Percentiles rank a stretch among this genome's conserved stretches.
Conservation (phyloP, 345 rosid genomes). For the Euphorbia peplus region DNA sequence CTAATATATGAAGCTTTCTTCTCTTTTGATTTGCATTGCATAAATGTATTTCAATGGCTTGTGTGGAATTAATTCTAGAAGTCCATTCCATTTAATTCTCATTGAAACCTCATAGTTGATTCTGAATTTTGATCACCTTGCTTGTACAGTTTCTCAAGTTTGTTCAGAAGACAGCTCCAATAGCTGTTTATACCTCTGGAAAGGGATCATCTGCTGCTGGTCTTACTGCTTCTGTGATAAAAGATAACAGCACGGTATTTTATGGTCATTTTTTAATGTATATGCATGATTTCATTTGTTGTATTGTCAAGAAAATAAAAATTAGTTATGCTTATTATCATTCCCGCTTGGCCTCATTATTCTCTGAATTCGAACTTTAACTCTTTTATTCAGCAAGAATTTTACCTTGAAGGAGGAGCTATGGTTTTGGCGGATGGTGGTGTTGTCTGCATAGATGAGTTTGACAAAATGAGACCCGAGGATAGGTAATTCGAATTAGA, state of each 20-base stretch:
- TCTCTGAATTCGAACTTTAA: constrained; percentile 28
- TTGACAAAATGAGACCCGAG: constrained; percentile 98
- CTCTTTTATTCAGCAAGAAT: constrained; percentile 63
- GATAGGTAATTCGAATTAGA: constrained; percentile 56
- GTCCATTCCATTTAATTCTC: background rate
- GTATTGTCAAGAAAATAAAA: background rate
- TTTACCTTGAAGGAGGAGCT: constrained; percentile 99
- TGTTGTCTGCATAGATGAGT: constrained; percentile 95
- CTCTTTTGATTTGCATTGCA: background rate
- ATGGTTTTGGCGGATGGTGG: constrained; percentile 99
- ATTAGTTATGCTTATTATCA: background rate
- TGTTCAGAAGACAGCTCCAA: constrained; percentile 95
- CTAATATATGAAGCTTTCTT: background rate
- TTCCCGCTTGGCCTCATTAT: background rate
- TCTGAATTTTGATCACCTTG: constrained; percentile 27
- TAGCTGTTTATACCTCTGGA: constrained; percentile 95
- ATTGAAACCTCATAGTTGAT: background rate
- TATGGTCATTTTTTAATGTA: constrained; percentile 11
- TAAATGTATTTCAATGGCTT: background rate
- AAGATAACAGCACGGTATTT: constrained; percentile 79
- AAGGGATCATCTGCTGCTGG: constrained; percentile 99
- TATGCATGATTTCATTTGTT: background rate
- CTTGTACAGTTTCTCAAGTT: constrained; percentile 78
- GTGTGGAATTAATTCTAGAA: background rate
- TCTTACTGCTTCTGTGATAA: constrained; percentile 93